Conservation (phyloP, 2,329 filamentous ascomycete genomes). For the Cladophialophora yegresii region DNA sequence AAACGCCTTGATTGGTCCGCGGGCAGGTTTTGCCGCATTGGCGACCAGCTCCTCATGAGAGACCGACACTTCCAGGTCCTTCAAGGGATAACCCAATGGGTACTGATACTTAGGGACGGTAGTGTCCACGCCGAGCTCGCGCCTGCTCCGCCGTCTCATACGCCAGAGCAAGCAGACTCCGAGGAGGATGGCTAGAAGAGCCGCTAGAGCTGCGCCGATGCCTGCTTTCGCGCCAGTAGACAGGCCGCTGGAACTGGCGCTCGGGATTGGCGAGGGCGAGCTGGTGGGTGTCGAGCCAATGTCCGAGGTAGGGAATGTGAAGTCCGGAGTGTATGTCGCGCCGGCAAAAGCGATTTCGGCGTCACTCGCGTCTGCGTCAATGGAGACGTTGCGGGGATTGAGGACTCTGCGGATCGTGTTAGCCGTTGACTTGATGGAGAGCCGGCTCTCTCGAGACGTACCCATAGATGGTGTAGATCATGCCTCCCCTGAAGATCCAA, state of each 20-base stretch:
- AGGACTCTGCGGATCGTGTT: slow-evolving; percentile 11
- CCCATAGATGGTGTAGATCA: slow-evolving; percentile 25
- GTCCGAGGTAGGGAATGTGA: slow-evolving; percentile 15
- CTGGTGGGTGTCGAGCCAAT: neutral
- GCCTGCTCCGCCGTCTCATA: neutral
- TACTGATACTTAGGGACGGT: neutral
- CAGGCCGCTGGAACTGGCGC: slow-evolving; percentile 6
- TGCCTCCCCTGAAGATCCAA: slow-evolving; percentile 21
- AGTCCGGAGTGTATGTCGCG: slow-evolving; percentile 9
- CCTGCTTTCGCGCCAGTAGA: slow-evolving; percentile 14
- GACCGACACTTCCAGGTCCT: slow-evolving; percentile 8
- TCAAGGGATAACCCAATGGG: slow-evolving; percentile 4
- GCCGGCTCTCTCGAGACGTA: neutral
- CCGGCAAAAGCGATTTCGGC: slow-evolving; percentile 18
- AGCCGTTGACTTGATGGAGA: neutral
- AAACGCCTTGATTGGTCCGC: slow-evolving; percentile 10
- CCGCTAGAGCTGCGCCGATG: slow-evolving; percentile 6
- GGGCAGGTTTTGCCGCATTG: slow-evolving; percentile 4
- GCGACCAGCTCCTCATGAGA: slow-evolving; percentile 13
- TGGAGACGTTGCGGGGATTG: slow-evolving; percentile 20
- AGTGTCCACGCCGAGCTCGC: slow-evolving; percentile 1
- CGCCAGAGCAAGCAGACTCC: neutral
- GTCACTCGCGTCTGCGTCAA: slow-evolving; percentile 14
- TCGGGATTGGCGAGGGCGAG: neutral
- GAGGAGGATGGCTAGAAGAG: slow-evolving; percentile 3